Percentiles rank a stretch among this genome's conserved stretches.
phyloP scores from a whole-genome alignment of 2,329 filamentous ascomycete species.

The Colletotrichum kahawae region DNA sequence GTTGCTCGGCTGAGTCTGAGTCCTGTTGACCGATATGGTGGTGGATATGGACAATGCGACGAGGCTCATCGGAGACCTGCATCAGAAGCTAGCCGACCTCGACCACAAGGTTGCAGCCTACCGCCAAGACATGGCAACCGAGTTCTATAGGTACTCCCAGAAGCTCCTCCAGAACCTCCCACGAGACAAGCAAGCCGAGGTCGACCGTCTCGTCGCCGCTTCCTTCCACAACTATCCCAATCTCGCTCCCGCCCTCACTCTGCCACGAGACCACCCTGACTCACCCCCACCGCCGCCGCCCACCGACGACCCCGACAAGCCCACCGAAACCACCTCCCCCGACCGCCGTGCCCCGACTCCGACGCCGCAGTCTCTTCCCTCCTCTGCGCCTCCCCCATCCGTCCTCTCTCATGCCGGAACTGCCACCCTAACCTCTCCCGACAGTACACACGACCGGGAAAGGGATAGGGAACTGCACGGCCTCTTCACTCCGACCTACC shows the following conservation, averaged over 20 bases:
- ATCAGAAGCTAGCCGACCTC: constrained; percentile 59
- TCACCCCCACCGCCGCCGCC: constrained; percentile 35
- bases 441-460: constrained; percentile 42
- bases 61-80: constrained; percentile 56
- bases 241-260: constrained; percentile 42
- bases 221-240: constrained; percentile 50
- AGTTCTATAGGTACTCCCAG: constrained; percentile 61
- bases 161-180: constrained; percentile 54
- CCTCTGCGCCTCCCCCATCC: neutral
- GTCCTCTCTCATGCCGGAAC: constrained; percentile 11
- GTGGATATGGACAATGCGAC: constrained; percentile 50
- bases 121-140: constrained; percentile 60
- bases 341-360: neutral
- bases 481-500: constrained; percentile 66
- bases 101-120: constrained; percentile 62
- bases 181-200: constrained; percentile 48
- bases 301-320: constrained; percentile 22
- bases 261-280: constrained; percentile 32
- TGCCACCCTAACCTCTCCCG: constrained; percentile 13
- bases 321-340: neutral
- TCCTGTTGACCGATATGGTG: constrained; percentile 12
- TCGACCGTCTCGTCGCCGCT: constrained; percentile 51
- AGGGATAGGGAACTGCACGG: constrained; percentile 66
- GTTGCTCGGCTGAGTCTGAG: neutral
- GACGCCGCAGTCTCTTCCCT: constrained; percentile 15